phyloP scores from a whole-genome alignment of 177 flowering plant species.

The Tripterygium wilfordii region DNA sequence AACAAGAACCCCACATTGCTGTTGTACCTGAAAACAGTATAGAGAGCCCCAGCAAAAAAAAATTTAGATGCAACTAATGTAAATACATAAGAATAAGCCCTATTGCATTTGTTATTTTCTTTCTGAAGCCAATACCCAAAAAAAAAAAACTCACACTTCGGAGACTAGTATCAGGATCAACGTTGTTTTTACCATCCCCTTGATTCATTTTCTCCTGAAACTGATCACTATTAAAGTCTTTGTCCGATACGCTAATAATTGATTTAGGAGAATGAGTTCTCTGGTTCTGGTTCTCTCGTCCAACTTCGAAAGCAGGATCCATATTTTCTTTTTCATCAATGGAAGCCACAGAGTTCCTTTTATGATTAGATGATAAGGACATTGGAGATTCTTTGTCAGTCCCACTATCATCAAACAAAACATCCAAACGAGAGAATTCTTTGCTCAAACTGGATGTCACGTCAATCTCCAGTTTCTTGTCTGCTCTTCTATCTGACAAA shows the following conservation, averaged over 20 bases:
- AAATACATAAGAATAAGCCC: slow-evolving; percentile 2
- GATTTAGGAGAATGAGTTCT: no score
- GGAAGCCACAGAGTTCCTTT: slow-evolving; percentile 13
- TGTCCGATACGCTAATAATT: no score
- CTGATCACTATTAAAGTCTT: no score
- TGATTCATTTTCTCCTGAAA: no score
- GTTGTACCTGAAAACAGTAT: neutral
- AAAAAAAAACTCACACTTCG: no score
- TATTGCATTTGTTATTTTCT: no score
- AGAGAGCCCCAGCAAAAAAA: no score
- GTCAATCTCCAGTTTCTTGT: slow-evolving; percentile 58
- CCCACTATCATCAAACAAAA: slow-evolving; percentile 44
- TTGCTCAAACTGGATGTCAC: slow-evolving; percentile 29
- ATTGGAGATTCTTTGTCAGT: slow-evolving; percentile 10
- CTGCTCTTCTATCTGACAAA: slow-evolving; percentile 60
- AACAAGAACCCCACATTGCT: no score
- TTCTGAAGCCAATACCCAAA: no score
- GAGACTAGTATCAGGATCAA: no score
- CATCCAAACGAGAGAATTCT: slow-evolving; percentile 56
- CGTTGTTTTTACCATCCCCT: no score
- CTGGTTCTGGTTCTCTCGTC: slow-evolving; percentile 24
- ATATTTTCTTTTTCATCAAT: slow-evolving; percentile 55
- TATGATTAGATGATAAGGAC: slow-evolving; percentile 28
- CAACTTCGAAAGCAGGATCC: slow-evolving; percentile 11
- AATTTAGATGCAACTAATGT: no score